Base-by-base conservation (phyloP, 768 basidiomycete genomes). In the Termitomyces bulborhizus region DNA sequence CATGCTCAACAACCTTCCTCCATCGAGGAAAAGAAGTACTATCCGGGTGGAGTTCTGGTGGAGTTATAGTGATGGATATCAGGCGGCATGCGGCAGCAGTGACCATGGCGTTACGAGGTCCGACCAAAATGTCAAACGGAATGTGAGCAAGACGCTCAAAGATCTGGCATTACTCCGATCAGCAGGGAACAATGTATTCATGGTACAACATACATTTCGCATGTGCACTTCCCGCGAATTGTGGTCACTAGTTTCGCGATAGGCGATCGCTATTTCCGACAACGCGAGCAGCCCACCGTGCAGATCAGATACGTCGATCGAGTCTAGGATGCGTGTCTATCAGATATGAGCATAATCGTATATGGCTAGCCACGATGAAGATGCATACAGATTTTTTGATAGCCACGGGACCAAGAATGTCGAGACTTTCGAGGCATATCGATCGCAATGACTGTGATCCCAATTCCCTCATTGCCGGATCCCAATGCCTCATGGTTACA, bases 401-500 rank as follows among this genome's bases (percentile, higher is more conserved):
- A 40, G 76, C 77, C 57, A 65, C 63, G 21, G 81, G 79, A 0
- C 82, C 85, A 11, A 90, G 71, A 16, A 49, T 68, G 13, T 68
- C 57, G 12, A 88, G 73, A 65, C 91, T 83, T 32, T 81, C 66
- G 47, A 80, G 71, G 62, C 87, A 88, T 50, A 97, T 79, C 13
- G 73, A 71, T 43, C 83, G 76, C 54, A 97, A 71, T 11, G 94
- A 88, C 62, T 85, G 78, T 7, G 93, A 83, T 24, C 85, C 90
- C 11, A 93, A 72, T 53, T 81, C 77, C 53, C 95, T 79, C 82
- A 98, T 88, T 26, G 78, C 68, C 3, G 79, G 68, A 65, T 98
- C 95, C 95, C 95, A 98, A 69, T 98, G 96, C 51, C 89, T 77
- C 52, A 96, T 64, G 0, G 88, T 86, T 43, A 88, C 83, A 57